Evolutionary conservation across 495 filamentous ascomycete species (phyloP).

Genomic region (Penicillium paradoxum): DNA sequence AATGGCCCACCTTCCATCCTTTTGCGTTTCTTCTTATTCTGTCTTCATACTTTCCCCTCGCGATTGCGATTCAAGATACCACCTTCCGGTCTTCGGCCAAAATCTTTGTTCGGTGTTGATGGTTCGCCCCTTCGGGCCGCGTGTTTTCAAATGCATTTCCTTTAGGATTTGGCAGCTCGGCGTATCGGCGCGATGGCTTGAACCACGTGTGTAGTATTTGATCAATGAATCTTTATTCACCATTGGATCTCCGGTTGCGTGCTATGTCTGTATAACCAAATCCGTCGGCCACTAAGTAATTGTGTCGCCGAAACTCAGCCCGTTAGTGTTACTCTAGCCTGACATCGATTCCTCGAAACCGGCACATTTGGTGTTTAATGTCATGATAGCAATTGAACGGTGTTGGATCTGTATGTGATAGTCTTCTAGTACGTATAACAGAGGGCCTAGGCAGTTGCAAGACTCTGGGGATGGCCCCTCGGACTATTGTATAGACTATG

Average conservation of each 20-base stretch:
- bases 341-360: too few relatives aligned
- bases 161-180: conserved; percentile 11
- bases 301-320: too few relatives aligned
- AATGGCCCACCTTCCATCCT: neutral
- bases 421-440: too few relatives aligned
- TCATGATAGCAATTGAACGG: too few relatives aligned
- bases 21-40: neutral
- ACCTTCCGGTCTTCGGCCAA: conserved; percentile 5
- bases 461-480: too few relatives aligned
- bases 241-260: neutral
- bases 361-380: too few relatives aligned
- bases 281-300: too few relatives aligned
- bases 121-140: neutral
- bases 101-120: conserved; percentile 15
- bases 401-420: too few relatives aligned
- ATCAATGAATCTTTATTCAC: neutral
- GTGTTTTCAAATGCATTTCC: conserved; percentile 2
- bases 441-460: too few relatives aligned
- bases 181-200: conserved; percentile 5
- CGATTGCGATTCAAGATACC: conserved; percentile 16
- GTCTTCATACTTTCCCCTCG: neutral
- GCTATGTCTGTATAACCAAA: neutral
- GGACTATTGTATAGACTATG: too few relatives aligned
- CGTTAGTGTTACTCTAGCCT: too few relatives aligned
- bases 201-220: conserved; percentile 1